phyloP scores from a whole-genome alignment of 371 early-diverging fungal genomes.

The Mucor sp. region DNA sequence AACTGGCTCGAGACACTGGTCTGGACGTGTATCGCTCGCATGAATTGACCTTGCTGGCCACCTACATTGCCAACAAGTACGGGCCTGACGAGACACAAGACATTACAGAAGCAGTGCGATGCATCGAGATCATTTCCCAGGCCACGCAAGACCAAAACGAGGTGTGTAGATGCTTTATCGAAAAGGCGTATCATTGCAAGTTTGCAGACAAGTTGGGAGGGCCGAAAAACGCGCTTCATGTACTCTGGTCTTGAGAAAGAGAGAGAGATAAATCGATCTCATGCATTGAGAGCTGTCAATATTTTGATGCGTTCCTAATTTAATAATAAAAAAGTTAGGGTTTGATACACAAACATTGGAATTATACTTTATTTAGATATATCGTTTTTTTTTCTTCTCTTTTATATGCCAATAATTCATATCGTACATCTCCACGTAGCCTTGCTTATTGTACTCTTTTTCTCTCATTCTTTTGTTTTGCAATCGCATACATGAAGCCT shows the following conservation, averaged over 20 bases:
- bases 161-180: conserved; percentile 21
- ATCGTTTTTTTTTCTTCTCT: neutral
- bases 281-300: neutral
- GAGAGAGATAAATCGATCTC: neutral
- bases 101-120: conserved; percentile 34
- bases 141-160: conserved; percentile 9
- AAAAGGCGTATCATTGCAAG: conserved; percentile 19
- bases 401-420: no score
- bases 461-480: neutral
- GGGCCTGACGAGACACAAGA: conserved; percentile 27
- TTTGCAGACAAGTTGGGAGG: conserved; percentile 29
- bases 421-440: neutral
- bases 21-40: conserved; percentile 11
- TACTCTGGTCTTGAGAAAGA: conserved; percentile 30
- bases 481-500: neutral
- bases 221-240: conserved; percentile 31
- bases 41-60: conserved; percentile 22
- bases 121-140: conserved; percentile 22
- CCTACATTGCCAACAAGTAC: conserved; percentile 16
- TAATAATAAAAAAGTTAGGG: neutral
- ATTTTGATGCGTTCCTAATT: neutral
- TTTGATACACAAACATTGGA: neutral
- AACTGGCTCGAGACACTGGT: conserved; percentile 20
- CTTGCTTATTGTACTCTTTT: neutral
- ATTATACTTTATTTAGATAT: conserved; percentile 2